phyloP scores from a whole-genome alignment of 1,284 basidiomycete species.

The Ceratobasidium theobromae region DNA sequence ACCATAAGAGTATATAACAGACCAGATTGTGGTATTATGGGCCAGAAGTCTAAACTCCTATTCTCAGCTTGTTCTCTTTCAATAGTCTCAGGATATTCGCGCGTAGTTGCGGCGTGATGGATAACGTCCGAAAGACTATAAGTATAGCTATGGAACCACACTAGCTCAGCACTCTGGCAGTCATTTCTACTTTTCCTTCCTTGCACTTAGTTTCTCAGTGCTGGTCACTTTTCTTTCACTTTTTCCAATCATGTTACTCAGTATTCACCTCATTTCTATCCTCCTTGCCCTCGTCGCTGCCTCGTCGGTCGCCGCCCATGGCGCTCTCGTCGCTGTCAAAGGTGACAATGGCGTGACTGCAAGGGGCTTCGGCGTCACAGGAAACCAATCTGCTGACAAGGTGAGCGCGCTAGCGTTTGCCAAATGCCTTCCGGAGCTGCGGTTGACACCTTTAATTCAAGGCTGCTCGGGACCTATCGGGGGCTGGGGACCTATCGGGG shows the following conservation, averaged over 20 bases:
- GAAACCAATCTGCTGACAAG: neutral
- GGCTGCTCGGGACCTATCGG: neutral
- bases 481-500: neutral
- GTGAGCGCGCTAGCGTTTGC: neutral
- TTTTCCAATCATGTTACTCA: slow-evolving; percentile 31
- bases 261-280: slow-evolving; percentile 12
- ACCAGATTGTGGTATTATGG: too few species aligned
- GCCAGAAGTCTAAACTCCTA: too few species aligned
- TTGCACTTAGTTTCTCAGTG: too few species aligned
- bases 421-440: neutral
- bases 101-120: too few species aligned
- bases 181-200: too few species aligned
- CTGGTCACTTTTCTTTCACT: slow-evolving; percentile 13
- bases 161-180: too few species aligned
- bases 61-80: too few species aligned
- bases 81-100: too few species aligned
- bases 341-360: slow-evolving; percentile 39
- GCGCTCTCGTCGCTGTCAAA: slow-evolving; percentile 37
- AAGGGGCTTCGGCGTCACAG: slow-evolving; percentile 37
- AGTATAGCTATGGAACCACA: too few species aligned
- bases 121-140: too few species aligned
- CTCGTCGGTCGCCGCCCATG: slow-evolving; percentile 35
- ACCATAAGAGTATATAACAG: too few species aligned
- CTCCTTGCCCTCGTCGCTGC: slow-evolving; percentile 18
- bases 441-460: neutral